Percentiles rank a stretch among this genome's conserved stretches.
phyloP scores from a whole-genome alignment of 768 basidiomycete species.

The Lactarius indigo region DNA sequence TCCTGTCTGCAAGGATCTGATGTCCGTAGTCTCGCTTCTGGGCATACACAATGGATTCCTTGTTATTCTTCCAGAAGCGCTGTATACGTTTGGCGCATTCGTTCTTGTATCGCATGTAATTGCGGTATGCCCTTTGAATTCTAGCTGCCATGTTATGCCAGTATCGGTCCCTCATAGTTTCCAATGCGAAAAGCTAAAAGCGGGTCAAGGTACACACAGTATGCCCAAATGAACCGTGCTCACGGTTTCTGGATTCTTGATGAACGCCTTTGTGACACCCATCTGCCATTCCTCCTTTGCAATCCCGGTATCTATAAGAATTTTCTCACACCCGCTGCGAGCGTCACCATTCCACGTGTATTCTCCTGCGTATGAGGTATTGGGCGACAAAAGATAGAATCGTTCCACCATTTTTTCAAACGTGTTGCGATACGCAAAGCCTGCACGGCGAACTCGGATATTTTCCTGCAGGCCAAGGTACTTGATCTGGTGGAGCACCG shows the following conservation, averaged over 20 bases:
- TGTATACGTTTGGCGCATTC: constrained; percentile 95
- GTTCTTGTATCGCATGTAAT: constrained; percentile 92
- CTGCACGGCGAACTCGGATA: constrained; percentile 93
- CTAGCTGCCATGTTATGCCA: constrained; percentile 99
- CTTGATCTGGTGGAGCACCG: constrained; percentile 97
- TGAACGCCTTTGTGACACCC: constrained; percentile 98
- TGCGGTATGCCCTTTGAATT: constrained; percentile 94
- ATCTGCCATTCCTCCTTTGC: constrained; percentile 99
- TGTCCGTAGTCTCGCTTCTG: constrained; percentile 95
- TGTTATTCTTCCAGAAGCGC: constrained; percentile 98
- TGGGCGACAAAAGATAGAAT: constrained; percentile 92
- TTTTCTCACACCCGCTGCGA: constrained; percentile 87
- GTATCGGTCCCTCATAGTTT: constrained; percentile 98
- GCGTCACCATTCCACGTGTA: constrained; percentile 94
- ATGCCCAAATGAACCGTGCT: constrained; percentile 27
- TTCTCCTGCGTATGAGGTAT: constrained; percentile 97
- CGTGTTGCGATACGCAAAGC: constrained; percentile 97
- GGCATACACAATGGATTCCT: constrained; percentile 85
- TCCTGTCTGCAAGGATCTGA: constrained; percentile 83
- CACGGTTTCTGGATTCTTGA: constrained; percentile 98
- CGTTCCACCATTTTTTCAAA: constrained; percentile 99
- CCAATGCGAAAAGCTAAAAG: constrained; percentile 86
- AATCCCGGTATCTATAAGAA: constrained; percentile 93
- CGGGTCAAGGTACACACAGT: constrained; percentile 1
- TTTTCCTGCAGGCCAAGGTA: constrained; percentile 99